Percentiles rank a stretch among this genome's conserved stretches.
Conservation (phyloP, 2,329 filamentous ascomycete species). For the Pseudocercospora fuligena region DNA sequence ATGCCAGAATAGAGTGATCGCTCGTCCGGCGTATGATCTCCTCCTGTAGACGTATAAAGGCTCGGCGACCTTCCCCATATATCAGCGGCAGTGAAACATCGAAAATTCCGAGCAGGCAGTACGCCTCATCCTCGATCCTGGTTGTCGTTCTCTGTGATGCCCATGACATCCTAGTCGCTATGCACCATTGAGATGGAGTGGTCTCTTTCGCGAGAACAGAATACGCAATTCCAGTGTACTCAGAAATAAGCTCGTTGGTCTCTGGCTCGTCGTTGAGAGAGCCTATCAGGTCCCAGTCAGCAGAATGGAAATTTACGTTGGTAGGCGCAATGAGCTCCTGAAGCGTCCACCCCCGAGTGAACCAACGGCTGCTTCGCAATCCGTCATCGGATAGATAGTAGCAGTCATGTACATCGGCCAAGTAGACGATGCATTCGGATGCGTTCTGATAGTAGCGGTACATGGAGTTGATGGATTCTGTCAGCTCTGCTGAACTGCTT, state of each 20-base stretch:
- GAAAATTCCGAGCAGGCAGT: not conserved
- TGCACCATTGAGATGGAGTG: too few species aligned
- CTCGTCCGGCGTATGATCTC: not conserved
- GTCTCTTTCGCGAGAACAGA: too few species aligned
- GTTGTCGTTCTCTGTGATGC: not conserved
- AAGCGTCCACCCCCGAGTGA: too few species aligned
- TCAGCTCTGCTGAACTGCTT: conserved; percentile 21
- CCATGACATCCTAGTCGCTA: not conserved
- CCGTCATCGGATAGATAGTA: too few species aligned
- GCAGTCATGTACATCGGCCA: conserved; percentile 22
- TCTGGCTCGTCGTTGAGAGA: too few species aligned
- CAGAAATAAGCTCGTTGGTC: too few species aligned
- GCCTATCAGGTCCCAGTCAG: too few species aligned
- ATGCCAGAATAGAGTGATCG: not conserved
- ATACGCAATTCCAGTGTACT: too few species aligned
- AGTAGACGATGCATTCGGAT: conserved; percentile 25
- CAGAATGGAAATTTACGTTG: too few species aligned
- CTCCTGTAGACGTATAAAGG: not conserved
- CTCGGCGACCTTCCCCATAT: not conserved
- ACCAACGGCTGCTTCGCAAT: too few species aligned
- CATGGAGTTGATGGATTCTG: conserved; percentile 30
- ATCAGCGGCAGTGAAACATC: not conserved
- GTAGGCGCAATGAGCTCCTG: too few species aligned
- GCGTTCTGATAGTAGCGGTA: conserved; percentile 28
- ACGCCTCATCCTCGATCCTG: not conserved